These are phyloP conservation scores for Kurtzmaniella natalensis DNA, from an alignment of 1,139 yeast genomes.

Conservation along the genomic window DNA sequence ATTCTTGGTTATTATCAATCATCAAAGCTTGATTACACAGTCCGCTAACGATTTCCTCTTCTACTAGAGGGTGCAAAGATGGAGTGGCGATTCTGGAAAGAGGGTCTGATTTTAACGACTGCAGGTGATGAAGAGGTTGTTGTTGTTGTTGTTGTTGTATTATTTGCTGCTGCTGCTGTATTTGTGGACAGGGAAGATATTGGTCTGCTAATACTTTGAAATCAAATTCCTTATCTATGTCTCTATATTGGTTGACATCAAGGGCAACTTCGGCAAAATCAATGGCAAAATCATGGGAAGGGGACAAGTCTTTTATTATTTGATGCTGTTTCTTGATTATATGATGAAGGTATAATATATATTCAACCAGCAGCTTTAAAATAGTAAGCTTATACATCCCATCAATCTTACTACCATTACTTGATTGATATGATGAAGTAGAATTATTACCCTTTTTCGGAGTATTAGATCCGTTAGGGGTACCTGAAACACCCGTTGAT, in stretches of 20 bases:
- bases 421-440: conserved; percentile 8
- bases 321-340: conserved; percentile 46
- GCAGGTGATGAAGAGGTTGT: conserved; percentile 11
- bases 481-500: conserved; percentile 13
- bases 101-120: neutral
- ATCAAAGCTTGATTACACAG: no score
- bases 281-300: conserved; percentile 32
- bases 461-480: conserved; percentile 6
- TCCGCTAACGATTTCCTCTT: neutral
- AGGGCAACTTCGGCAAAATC: conserved; percentile 49
- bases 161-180: neutral
- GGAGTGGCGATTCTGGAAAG: conserved; percentile 2
- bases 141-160: conserved; percentile 6
- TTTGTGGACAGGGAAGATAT: conserved; percentile 4
- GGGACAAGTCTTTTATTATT: conserved; percentile 20
- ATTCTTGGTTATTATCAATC: no score
- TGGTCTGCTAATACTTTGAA: conserved; percentile 37
- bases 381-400: conserved; percentile 81
- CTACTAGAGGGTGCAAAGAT: conserved; percentile 3
- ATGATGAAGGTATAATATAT: conserved; percentile 64
- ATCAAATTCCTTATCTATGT: conserved; percentile 52
- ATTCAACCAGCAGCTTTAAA: conserved; percentile 76
- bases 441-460: conserved; percentile 12
- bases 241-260: conserved; percentile 55
- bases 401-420: conserved; percentile 41